Percentiles rank a stretch among this genome's conserved stretches.
Evolutionary conservation across 83 land plant species (phyloP).

Genomic region (Thuja plicata): DNA sequence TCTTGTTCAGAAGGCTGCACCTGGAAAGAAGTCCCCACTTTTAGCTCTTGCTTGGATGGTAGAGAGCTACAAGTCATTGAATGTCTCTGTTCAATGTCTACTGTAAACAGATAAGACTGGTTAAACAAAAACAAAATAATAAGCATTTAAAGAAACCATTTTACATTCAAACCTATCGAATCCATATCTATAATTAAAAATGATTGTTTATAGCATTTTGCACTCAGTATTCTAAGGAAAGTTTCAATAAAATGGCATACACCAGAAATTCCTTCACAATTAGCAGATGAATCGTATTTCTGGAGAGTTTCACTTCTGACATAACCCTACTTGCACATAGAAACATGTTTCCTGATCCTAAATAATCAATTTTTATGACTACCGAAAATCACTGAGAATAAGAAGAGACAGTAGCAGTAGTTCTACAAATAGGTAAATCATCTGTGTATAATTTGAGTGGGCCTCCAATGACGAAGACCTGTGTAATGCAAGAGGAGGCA

Average conservation of each 20-base stretch:
- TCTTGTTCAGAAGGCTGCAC: constrained; percentile 4
- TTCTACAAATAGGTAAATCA: too few species aligned
- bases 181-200: neutral
- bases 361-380: neutral
- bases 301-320: neutral
- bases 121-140: neutral
- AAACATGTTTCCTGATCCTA: neutral
- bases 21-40: neutral
- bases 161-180: neutral
- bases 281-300: neutral
- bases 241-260: neutral
- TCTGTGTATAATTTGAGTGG: too few species aligned
- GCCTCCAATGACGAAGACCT: too few species aligned
- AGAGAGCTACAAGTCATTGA: neutral
- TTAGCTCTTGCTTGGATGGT: neutral
- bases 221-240: neutral
- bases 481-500: too few species aligned
- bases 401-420: too few species aligned
- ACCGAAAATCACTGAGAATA: neutral
- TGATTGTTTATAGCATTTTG: neutral
- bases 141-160: neutral
- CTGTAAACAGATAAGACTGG: neutral
- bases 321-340: neutral
- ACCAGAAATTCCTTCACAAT: neutral
- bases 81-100: neutral